These are phyloP conservation scores for Serendipita sp. DNA, from an alignment of 768 basidiomycete genomes.

Conservation along the genomic window DNA sequence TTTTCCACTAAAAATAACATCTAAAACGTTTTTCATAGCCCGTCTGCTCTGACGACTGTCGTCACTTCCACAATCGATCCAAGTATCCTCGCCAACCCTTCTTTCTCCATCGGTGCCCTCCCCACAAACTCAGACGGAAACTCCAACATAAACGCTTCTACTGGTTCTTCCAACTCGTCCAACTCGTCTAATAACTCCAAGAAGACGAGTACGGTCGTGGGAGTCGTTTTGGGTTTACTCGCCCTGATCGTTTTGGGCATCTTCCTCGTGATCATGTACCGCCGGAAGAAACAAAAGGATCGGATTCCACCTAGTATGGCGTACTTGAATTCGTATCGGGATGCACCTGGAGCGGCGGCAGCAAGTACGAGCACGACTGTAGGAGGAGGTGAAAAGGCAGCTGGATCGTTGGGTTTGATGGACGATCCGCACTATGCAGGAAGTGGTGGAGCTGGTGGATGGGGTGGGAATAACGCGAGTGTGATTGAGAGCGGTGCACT, in stretches of 20 bases:
- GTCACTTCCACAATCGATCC: neutral
- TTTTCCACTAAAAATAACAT: too few relatives aligned
- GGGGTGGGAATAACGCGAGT: too few relatives aligned
- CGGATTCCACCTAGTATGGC: neutral
- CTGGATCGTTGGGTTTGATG: too few relatives aligned
- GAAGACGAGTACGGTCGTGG: neutral
- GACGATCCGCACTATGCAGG: too few relatives aligned
- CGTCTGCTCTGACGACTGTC: neutral
- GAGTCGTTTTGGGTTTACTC: neutral
- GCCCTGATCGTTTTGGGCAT: neutral
- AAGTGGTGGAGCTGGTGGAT: too few relatives aligned
- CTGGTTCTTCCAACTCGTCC: neutral
- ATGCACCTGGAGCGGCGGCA: too few relatives aligned
- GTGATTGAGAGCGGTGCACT: too few relatives aligned
- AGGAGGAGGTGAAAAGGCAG: too few relatives aligned
- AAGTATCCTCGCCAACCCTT: neutral
- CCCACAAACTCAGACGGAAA: neutral
- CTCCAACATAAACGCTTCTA: neutral
- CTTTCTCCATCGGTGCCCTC: neutral
- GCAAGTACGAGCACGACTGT: too few relatives aligned
- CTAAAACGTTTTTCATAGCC: neutral
- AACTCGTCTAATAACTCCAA: neutral
- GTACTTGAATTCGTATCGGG: neutral
- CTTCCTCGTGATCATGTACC: neutral
- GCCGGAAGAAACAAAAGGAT: neutral